Conservation (phyloP, 495 filamentous ascomycete genomes). For the Neurospora intermedia region DNA sequence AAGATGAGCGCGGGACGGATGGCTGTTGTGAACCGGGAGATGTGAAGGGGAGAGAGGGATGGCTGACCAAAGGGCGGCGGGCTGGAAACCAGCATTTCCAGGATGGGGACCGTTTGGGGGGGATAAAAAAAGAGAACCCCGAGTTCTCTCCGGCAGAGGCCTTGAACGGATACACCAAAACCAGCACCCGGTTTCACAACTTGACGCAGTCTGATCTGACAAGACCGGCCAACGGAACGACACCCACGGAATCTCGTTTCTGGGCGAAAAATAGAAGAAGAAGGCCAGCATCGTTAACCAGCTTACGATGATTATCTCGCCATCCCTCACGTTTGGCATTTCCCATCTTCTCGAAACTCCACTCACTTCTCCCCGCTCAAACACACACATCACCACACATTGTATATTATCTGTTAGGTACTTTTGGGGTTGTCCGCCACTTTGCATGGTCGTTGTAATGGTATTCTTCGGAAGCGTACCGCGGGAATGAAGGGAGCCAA, state of each 20-base stretch:
- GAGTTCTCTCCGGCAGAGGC: neutral
- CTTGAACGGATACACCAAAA: neutral
- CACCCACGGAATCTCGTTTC: neutral
- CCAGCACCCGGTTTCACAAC: neutral
- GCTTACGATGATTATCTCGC: neutral
- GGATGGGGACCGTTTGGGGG: neutral
- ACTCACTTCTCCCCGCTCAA: neutral
- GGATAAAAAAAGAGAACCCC: neutral
- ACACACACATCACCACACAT: neutral
- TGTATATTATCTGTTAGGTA: neutral
- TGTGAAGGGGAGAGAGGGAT: neutral
- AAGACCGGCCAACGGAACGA: neutral
- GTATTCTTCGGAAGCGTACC: neutral
- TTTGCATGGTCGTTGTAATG: neutral
- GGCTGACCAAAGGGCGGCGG: neutral
- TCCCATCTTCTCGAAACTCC: neutral
- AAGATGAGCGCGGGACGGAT: neutral
- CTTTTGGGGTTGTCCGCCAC: neutral
- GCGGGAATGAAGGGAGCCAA: neutral
- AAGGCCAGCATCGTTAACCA: neutral
- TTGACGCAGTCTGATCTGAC: neutral
- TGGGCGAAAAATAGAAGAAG: neutral
- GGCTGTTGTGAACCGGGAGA: neutral
- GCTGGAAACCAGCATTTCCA: neutral
- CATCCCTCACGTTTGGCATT: neutral